phyloP scores from a whole-genome alignment of 345 rosid genomes.

The Schrenkiella parvula region DNA sequence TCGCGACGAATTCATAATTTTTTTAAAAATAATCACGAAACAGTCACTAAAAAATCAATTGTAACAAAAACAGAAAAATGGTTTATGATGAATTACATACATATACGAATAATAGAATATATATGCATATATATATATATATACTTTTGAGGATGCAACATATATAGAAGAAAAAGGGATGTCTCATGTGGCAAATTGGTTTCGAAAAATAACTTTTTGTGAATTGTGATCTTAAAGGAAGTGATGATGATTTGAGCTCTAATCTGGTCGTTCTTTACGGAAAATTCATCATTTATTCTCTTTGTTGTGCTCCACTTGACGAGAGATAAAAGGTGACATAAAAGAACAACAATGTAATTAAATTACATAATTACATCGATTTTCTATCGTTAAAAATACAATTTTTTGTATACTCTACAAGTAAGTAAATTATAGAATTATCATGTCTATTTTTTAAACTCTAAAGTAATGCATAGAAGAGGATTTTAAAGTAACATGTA shows the following conservation, averaged over 20 bases:
- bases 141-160: neutral
- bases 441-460: neutral
- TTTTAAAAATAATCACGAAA: no score
- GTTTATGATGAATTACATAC: no score
- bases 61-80: no score
- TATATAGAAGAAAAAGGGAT: neutral
- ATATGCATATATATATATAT: no score
- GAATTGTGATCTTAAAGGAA: constrained; percentile 31
- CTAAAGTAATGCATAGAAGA: neutral
- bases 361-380: neutral
- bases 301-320: constrained; percentile 17
- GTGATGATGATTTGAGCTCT: constrained; percentile 17
- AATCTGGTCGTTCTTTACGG: constrained; percentile 18
- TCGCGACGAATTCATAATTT: no score
- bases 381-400: neutral
- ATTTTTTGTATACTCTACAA: neutral
- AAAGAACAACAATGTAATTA: constrained; percentile 4
- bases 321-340: neutral
- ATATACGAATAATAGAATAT: neutral
- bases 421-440: neutral
- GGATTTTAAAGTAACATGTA: neutral
- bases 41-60: no score
- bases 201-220: neutral
- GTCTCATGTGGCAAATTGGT: neutral
- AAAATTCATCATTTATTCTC: neutral